Conservation (phyloP, 2,329 filamentous ascomycete genomes). For the Paraconiothyrium brasiliense region DNA sequence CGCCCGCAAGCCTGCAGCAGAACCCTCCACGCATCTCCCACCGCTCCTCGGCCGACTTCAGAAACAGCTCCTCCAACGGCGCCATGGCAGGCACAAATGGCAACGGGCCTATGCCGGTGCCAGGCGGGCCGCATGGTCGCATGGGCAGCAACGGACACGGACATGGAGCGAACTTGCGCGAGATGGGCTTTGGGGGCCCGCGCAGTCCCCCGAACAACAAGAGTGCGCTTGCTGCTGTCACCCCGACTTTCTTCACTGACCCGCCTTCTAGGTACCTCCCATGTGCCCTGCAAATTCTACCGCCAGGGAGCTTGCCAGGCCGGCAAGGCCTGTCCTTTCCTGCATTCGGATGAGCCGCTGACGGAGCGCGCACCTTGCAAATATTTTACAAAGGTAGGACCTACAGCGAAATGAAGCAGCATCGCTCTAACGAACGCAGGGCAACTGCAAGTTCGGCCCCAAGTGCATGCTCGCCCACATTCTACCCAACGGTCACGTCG, state of each 20-base stretch:
- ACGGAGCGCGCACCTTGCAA: conserved; percentile 92
- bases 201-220: conserved; percentile 61
- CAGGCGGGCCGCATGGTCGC: conserved; percentile 44
- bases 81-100: conserved; percentile 47
- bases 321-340: conserved; percentile 94
- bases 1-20: conserved; percentile 27
- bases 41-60: conserved; percentile 43
- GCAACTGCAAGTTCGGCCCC: conserved; percentile 98
- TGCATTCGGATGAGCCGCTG: conserved; percentile 86
- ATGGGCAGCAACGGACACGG: conserved; percentile 40
- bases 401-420: neutral
- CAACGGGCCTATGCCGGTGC: conserved; percentile 49
- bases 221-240: conserved; percentile 43
- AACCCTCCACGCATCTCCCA: conserved; percentile 36
- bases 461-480: conserved; percentile 98
- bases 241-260: conserved; percentile 22
- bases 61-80: conserved; percentile 38
- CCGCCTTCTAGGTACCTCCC: conserved; percentile 77
- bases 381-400: conserved; percentile 91
- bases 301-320: conserved; percentile 95
- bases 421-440: conserved; percentile 61
- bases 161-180: conserved; percentile 45
- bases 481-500: conserved; percentile 88
- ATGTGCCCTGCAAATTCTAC: conserved; percentile 99
- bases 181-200: conserved; percentile 51